Evolutionary conservation across 257 asterid genomes (phyloP).

Genomic region (Nicotiana obtusifolia): DNA sequence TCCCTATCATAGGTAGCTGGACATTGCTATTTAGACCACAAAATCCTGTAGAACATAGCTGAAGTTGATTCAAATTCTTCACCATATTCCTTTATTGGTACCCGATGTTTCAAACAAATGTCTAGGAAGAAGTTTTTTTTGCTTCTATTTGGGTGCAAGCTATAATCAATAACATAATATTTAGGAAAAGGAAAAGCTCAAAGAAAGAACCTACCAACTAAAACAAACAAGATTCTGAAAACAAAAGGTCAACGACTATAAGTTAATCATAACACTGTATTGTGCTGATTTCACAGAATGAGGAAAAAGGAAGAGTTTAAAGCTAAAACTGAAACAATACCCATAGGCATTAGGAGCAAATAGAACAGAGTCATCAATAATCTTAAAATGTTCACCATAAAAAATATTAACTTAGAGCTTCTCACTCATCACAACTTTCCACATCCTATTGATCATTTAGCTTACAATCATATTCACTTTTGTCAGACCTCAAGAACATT

Average conservation of each 20-base stretch:
- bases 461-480: not conserved
- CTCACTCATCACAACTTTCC: not conserved
- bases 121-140: not conserved
- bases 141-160: not conserved
- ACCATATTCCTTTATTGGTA: too few species aligned
- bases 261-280: not conserved
- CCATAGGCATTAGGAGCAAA: not conserved
- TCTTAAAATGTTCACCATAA: not conserved
- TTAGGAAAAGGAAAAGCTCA: not conserved
- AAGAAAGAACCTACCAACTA: not conserved
- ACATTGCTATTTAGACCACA: too few species aligned
- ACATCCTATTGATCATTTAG: not conserved
- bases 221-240: not conserved
- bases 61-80: too few species aligned
- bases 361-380: not conserved
- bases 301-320: not conserved
- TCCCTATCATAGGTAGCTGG: too few species aligned
- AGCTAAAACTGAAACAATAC: not conserved
- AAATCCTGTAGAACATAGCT: too few species aligned
- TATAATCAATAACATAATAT: not conserved
- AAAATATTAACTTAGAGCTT: not conserved
- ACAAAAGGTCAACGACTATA: not conserved
- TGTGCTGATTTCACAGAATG: not conserved
- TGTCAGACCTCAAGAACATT: not conserved
- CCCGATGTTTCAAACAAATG: too few species aligned